A percentile compares a stretch with the other conserved stretches of the same genome.
Conservation (phyloP, 148 eudicot genomes). For the Pharnaceum exiguum region DNA sequence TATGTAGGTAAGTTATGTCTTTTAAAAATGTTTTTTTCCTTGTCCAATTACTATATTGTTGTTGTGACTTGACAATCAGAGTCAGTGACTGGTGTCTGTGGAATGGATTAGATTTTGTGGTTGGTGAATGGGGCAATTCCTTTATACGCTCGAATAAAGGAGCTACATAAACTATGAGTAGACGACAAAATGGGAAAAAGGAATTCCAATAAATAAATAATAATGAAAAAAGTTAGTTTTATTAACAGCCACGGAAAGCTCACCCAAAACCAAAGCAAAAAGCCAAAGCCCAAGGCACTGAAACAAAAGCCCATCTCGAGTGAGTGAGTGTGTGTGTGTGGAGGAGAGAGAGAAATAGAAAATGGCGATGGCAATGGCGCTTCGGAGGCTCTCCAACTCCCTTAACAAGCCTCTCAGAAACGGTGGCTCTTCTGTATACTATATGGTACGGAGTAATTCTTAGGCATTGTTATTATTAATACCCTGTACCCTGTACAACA, state of each 20-base stretch:
- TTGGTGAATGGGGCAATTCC: not conserved
- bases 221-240: slow-evolving; percentile 14
- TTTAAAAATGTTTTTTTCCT: no score
- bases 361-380: slow-evolving; percentile 94
- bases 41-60: no score
- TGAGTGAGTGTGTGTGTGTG: no score
- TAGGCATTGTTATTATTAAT: no score
- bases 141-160: not conserved
- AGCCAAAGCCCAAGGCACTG: not conserved
- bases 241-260: slow-evolving; percentile 43
- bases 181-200: slow-evolving; percentile 8
- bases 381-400: slow-evolving; percentile 73
- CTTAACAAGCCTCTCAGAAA: slow-evolving; percentile 54
- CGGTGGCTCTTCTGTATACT: slow-evolving; percentile 53
- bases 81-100: not conserved
- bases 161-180: not conserved
- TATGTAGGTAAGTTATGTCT: no score
- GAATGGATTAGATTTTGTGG: not conserved
- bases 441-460: slow-evolving; percentile 43
- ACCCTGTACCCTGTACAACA: no score
- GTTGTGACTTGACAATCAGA: not conserved
- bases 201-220: not conserved
- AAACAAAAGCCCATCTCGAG: not conserved
- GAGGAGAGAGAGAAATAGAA: slow-evolving; percentile 3
- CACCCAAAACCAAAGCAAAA: slow-evolving; percentile 20